phyloP scores from a whole-genome alignment of 1,284 basidiomycete genomes.

The Apiotrichum porosum region DNA sequence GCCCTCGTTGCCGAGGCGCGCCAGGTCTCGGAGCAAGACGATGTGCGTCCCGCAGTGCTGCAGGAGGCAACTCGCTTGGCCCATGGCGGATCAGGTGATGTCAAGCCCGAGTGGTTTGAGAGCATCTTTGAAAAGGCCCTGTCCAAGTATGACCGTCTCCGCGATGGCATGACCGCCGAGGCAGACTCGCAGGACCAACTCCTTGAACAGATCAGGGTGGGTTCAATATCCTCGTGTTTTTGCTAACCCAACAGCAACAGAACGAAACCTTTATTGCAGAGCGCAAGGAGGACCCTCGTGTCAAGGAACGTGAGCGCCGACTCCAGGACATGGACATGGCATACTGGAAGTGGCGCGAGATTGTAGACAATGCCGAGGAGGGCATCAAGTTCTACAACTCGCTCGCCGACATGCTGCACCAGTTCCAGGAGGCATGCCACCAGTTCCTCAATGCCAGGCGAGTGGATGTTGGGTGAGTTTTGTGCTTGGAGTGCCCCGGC shows the following conservation, averaged over 20 bases:
- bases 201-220: constrained; percentile 64
- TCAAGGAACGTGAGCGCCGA: constrained; percentile 77
- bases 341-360: constrained; percentile 83
- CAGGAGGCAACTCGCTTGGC: constrained; percentile 58
- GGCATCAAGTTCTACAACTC: constrained; percentile 89
- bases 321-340: constrained; percentile 83
- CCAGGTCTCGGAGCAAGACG: constrained; percentile 63
- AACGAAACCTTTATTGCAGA: constrained; percentile 76
- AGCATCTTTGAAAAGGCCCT: constrained; percentile 72
- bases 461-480: constrained; percentile 52
- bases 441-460: constrained; percentile 67
- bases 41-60: constrained; percentile 67
- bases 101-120: constrained; percentile 79
- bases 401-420: constrained; percentile 62
- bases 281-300: constrained; percentile 67
- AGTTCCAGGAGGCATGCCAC: constrained; percentile 70
- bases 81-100: constrained; percentile 58
- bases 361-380: constrained; percentile 77
- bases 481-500: neutral
- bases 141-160: constrained; percentile 72
- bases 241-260: constrained; percentile 53
- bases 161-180: constrained; percentile 60
- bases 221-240: constrained; percentile 16
- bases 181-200: constrained; percentile 61
- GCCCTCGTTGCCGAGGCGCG: constrained; percentile 65